Conservation (phyloP, 2,329 filamentous ascomycete species). For the Trichoderma koningiopsis region DNA sequence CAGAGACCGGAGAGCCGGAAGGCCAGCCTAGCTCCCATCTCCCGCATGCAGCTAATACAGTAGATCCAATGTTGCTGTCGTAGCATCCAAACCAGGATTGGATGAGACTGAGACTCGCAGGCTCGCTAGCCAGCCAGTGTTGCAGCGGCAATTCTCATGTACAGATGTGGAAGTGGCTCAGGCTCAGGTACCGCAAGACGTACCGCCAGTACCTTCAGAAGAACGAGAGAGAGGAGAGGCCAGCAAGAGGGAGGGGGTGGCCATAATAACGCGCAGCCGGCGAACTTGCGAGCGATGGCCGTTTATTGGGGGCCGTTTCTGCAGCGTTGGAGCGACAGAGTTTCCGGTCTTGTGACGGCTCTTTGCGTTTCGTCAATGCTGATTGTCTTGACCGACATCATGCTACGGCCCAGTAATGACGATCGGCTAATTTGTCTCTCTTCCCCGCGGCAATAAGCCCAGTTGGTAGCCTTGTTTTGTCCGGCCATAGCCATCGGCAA, state of each 20-base stretch:
- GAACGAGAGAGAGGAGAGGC: not conserved
- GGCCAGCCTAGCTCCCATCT: conserved; percentile 21
- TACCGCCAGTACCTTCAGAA: not conserved
- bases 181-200: not conserved
- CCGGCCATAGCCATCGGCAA: not conserved
- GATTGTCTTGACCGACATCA: conserved; percentile 13
- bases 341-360: conserved; percentile 6
- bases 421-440: conserved; percentile 7
- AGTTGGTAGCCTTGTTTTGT: not conserved
- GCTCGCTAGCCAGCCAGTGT: conserved; percentile 1
- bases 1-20: conserved; percentile 22
- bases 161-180: not conserved
- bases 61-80: not conserved
- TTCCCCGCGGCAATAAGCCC: not conserved
- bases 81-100: not conserved
- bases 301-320: conserved; percentile 17
- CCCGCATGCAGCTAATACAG: conserved; percentile 18
- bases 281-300: not conserved
- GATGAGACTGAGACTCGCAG: not conserved
- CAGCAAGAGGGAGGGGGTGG: not conserved
- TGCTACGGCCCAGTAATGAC: not conserved
- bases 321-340: not conserved
- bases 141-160: conserved; percentile 5
- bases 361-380: conserved; percentile 1
- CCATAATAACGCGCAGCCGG: not conserved